These are phyloP conservation scores for Hypericum perforatum DNA, from an alignment of 345 rosid species.

Conservation along the genomic window DNA sequence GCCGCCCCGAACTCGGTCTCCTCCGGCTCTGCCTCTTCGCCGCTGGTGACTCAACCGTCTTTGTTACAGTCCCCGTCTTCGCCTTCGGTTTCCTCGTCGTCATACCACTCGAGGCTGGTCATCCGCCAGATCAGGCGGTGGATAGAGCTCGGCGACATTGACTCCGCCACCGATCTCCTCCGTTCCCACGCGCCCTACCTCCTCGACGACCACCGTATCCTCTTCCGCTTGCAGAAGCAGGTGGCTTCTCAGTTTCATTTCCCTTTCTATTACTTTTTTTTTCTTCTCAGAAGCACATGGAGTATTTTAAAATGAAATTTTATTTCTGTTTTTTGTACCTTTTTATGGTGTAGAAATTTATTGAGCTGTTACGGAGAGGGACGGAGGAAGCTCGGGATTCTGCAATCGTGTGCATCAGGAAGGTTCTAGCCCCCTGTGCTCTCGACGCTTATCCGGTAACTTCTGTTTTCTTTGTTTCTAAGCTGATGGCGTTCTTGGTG, in stretches of 20 bases:
- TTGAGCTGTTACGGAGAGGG: constrained; percentile 81
- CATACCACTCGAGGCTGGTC: constrained; percentile 59
- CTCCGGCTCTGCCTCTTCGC: constrained; percentile 26
- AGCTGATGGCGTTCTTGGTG: too few species aligned
- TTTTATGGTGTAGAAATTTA: constrained; percentile 52
- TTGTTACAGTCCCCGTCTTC: constrained; percentile 52
- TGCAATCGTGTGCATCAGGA: constrained; percentile 73
- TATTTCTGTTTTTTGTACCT: background rate
- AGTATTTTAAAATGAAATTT: background rate
- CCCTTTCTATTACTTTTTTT: background rate
- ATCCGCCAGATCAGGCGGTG: constrained; percentile 67
- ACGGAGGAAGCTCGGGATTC: constrained; percentile 47
- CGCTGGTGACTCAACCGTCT: constrained; percentile 40
- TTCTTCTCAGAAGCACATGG: background rate
- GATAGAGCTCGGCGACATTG: constrained; percentile 67
- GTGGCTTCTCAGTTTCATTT: constrained; percentile 19
- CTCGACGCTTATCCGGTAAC: constrained; percentile 91
- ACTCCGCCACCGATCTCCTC: constrained; percentile 52
- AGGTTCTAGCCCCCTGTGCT: constrained; percentile 86
- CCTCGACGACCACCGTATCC: constrained; percentile 70
- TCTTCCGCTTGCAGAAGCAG: constrained; percentile 87
- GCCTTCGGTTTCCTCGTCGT: constrained; percentile 47
- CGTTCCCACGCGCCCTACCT: constrained; percentile 59
- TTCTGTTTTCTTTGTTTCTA: background rate
- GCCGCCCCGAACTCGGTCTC: constrained; percentile 30